A percentile compares a stretch with the other conserved stretches of the same genome.
These are phyloP conservation scores for Xylariaceae sp. DNA, from an alignment of 2,329 filamentous ascomycete genomes.

Conservation along the genomic window DNA sequence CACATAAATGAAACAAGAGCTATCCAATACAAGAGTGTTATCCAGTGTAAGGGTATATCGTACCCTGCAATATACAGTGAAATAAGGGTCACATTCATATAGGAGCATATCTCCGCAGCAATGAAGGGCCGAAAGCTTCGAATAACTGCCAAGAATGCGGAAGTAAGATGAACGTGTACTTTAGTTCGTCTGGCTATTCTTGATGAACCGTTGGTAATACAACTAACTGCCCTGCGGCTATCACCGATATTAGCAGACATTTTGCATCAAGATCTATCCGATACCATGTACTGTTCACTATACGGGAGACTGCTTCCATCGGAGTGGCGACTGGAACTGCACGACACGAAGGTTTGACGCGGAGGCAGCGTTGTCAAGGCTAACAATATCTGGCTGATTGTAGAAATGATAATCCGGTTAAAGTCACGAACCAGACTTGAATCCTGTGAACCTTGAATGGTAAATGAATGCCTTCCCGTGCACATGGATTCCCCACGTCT, in stretches of 20 bases:
- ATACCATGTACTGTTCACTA: neutral
- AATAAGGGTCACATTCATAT: conserved; percentile 9
- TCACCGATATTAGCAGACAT: neutral
- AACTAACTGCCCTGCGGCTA: neutral
- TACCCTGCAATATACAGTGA: conserved; percentile 5
- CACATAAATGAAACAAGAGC: conserved; percentile 15
- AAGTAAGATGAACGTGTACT: conserved; percentile 8
- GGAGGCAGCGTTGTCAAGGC: conserved; percentile 13
- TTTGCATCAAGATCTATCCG: conserved; percentile 1
- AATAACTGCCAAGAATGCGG: neutral
- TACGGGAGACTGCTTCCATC: neutral
- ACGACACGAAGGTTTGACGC: neutral
- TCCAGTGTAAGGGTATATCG: neutral
- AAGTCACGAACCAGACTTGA: conserved; percentile 25
- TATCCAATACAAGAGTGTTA: neutral
- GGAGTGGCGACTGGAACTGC: neutral
- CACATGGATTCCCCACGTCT: conserved; percentile 16
- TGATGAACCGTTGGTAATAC: neutral
- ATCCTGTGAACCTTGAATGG: conserved; percentile 16
- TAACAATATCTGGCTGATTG: conserved; percentile 15
- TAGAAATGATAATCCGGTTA: conserved; percentile 29
- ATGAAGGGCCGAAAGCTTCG: conserved; percentile 25
- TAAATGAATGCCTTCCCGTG: conserved; percentile 15
- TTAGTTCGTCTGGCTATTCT: conserved; percentile 5
- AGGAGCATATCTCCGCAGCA: conserved; percentile 6